Conservation (phyloP, 225 moss, liverwort and hornwort genomes). For the Neckera pumila region DNA sequence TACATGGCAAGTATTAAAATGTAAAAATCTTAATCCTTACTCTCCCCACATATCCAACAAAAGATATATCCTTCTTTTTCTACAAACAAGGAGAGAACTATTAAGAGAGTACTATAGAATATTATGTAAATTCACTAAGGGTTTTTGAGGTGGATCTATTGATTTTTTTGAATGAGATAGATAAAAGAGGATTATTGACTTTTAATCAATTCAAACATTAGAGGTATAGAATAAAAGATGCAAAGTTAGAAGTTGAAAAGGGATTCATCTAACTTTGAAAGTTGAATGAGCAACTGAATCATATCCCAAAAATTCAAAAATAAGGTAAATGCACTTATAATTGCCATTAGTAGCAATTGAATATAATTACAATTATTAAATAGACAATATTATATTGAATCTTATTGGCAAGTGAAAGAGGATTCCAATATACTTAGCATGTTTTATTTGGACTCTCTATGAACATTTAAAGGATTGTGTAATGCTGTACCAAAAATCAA, state of each 20-base stretch:
- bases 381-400: background rate
- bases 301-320: background rate
- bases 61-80: background rate
- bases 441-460: rapidly evolving
- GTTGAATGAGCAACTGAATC: no score
- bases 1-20: background rate
- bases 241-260: background rate
- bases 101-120: rapidly evolving
- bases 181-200: rapidly evolving
- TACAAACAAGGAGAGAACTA: rapidly evolving
- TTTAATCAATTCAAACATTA: background rate
- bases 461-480: background rate
- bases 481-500: background rate
- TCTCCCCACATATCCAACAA: rapidly evolving
- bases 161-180: background rate
- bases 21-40: background rate
- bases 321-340: background rate
- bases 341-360: background rate
- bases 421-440: background rate
- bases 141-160: background rate
- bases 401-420: background rate
- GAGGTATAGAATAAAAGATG: background rate
- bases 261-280: background rate
- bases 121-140: background rate
- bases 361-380: background rate